Conservation (phyloP, 169 alveolate species). For the Besnoitia besnoiti region DNA sequence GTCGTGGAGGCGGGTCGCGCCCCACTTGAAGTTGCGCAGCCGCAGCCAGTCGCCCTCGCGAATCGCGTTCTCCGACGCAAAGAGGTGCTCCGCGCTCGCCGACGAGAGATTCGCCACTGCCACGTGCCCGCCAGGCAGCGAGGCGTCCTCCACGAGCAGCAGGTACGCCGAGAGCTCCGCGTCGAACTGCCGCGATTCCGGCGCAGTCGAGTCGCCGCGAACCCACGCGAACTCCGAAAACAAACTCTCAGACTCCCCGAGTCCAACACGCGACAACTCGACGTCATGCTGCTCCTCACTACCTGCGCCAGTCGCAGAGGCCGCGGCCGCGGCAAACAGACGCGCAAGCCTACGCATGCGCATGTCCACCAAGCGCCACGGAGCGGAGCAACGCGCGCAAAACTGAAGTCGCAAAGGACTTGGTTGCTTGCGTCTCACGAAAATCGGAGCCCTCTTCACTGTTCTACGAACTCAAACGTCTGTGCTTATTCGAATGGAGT, state of each 20-base stretch:
- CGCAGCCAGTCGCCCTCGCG: slow-evolving; percentile 41
- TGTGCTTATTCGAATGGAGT: no score
- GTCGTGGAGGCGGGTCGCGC: not conserved
- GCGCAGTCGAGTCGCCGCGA: not conserved
- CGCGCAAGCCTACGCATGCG: not conserved
- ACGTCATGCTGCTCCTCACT: slow-evolving; percentile 11
- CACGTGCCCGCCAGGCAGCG: slow-evolving; percentile 36
- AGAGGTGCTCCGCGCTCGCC: slow-evolving; percentile 29
- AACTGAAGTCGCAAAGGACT: not conserved
- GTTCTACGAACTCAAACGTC: no score
- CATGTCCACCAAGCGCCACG: not conserved
- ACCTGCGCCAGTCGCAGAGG: not conserved
- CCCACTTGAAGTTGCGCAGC: slow-evolving; percentile 26
- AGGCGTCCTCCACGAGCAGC: slow-evolving; percentile 17
- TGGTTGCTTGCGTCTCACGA: no score
- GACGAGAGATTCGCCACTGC: not conserved
- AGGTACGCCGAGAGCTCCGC: slow-evolving; percentile 37
- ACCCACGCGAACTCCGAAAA: not conserved
- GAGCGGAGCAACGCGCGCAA: not conserved
- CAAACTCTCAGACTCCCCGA: not conserved
- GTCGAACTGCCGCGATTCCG: slow-evolving; percentile 28
- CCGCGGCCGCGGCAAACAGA: not conserved
- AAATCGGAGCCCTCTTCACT: no score
- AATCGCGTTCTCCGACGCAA: not conserved
- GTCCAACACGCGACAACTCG: slow-evolving; percentile 19